phyloP scores from a whole-genome alignment of 208 protist species.

The Leishmania mexicana region DNA sequence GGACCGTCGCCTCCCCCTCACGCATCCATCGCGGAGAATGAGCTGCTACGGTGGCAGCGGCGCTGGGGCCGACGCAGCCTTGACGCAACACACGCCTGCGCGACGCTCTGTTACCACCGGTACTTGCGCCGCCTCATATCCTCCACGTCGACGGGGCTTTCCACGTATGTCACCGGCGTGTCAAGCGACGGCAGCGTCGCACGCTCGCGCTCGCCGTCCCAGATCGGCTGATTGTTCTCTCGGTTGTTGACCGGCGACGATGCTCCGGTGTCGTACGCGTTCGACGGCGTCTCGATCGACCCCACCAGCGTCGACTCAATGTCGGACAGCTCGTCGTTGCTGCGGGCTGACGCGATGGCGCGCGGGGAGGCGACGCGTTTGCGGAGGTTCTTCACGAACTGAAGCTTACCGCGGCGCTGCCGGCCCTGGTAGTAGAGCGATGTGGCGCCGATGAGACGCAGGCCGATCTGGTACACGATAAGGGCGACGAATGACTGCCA shows the following conservation, averaged over 20 bases:
- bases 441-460: slow-evolving; percentile 51
- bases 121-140: neutral
- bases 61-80: neutral
- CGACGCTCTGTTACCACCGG: neutral
- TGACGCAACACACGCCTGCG: neutral
- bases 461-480: slow-evolving; percentile 62
- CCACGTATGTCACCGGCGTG: slow-evolving; percentile 25
- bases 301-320: slow-evolving; percentile 50
- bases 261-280: slow-evolving; percentile 32
- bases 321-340: slow-evolving; percentile 51
- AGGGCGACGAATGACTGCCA: slow-evolving; percentile 74
- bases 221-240: slow-evolving; percentile 15
- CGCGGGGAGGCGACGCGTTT: slow-evolving; percentile 63
- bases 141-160: slow-evolving; percentile 14
- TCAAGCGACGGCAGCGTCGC: slow-evolving; percentile 20
- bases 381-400: slow-evolving; percentile 63
- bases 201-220: slow-evolving; percentile 11
- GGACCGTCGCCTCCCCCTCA: neutral
- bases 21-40: neutral
- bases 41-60: neutral
- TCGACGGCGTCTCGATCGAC: slow-evolving; percentile 62
- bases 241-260: slow-evolving; percentile 12
- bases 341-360: slow-evolving; percentile 61
- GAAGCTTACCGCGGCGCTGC: slow-evolving; percentile 57
- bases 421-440: slow-evolving; percentile 67